Base-by-base conservation (phyloP, 2,329 filamentous ascomycete species). In the Plenodomus tracheiphilus region DNA sequence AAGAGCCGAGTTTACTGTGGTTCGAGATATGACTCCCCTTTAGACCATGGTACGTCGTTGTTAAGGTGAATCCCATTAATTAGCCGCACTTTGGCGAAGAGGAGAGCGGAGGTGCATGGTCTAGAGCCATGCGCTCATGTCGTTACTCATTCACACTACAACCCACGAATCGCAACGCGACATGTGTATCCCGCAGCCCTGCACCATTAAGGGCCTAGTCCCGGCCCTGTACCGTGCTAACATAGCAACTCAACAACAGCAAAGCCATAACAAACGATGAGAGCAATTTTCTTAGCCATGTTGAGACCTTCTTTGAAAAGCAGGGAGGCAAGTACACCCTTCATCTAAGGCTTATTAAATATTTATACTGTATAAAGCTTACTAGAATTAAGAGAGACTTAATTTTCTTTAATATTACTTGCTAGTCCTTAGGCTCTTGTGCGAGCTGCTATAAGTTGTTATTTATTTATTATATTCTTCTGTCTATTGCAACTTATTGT, bases 1-100 rank as follows among this genome's bases (percentile, higher is more conserved):
- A 41, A 46, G 43, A 46, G 43, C 43, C 38, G 43, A 46, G 20
- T 41, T 46, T 46, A 46, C 43, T 36, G 43, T 46, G 43, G 43
- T 46, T 46, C 41, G 41, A 43, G 41, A 18, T 43, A 37, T 43
- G 41, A 43, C 41, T 46, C 43, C 43, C 30, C 36, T 37, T 41
- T 46, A 22, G 38, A 34, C 38, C 38, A 37, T 46, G 43, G 43
- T 46, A 46, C 43, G 43, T 46, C 37, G 43, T 46, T 46, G 43
- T 36, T 46, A 37, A 46, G 30, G 41, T 37, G 32, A 37, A 35
- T 43, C 32, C 41, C 16, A 40, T 39, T 18, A 39, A 46, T 40
- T 34, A 39, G 43, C 25, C 43, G 43, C 18, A 46, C 43, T 28
- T 46, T 46, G 43, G 43, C 37, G 39, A 34, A 35, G 43, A 46